Evolutionary conservation across 2,329 filamentous ascomycete species (phyloP), one percentile per base, ranked within the genome.

Genomic region (Aspergillus uvarum): DNA sequence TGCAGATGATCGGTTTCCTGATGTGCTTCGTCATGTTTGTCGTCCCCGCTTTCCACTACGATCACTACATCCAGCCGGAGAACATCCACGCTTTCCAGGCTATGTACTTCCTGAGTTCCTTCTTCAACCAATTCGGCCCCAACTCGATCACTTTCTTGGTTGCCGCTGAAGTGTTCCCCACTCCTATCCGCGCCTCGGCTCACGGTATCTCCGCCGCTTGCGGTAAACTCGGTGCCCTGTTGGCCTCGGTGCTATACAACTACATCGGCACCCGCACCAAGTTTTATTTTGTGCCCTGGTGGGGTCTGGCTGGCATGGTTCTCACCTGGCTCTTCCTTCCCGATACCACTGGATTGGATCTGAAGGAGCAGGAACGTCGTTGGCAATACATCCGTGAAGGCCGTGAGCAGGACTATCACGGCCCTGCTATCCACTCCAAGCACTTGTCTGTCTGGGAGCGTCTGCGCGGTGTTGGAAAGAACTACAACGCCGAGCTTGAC

Each of bases 101-200:
- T 73, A 96, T 98, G 92, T 97, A 97, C 84, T 97, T 96, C 81
- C 77, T 98, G 68, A 96, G 92, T 7, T 96, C 91, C 24, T 98
- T 98, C 83, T 98, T 98, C 88, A 97, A 97, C 84, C 94, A 98
- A 76, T 98, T 98, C 72, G 94, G 94, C 12, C 94, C 94, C 77
- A 98, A 98, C 84, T 89, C 87, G 51, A 92, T 97, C 70, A 96
- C 93, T 63, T 98, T 98, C 89, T 86, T 98, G 67, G 91, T 96
- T 38, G 94, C 94, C 48, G 94, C 92, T 48, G 94, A 98, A 76
- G 92, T 96, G n/a, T 98, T 91, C 83, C 94, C 94, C 10, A 96
- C 93, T 0, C 91, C 93, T 10, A 88, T 98, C 68, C 92, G 94
- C 70, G 94, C 94, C 67, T 92, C 91, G 19, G 94, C 94, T 54